Base-by-base conservation (phyloP, 495 filamentous ascomycete species). In the Aspergillus ellipticus region DNA sequence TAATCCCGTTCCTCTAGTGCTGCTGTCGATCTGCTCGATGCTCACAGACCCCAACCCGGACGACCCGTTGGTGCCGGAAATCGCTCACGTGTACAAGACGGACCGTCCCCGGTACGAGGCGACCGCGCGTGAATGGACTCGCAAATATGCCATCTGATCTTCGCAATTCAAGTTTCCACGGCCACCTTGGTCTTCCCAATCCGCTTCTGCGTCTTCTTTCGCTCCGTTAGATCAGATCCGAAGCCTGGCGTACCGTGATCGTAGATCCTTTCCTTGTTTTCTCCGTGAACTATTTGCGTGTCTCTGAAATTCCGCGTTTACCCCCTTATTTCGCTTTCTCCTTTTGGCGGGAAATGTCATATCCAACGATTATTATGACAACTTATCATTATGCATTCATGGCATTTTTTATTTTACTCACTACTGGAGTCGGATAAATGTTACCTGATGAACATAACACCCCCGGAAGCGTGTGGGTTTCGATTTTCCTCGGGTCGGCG, bases 11-110 rank as follows among this genome's bases (percentile, higher is more conserved):
- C 28, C 13, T 49, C 4, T 55, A 97, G 94, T 98, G 45, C 81
- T 98, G 43, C 87, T 98, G 54, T 97, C 95, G 22, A 98, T 98
- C 79, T 98, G 94, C 82, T 98, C 94, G 37, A 97, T 98, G 95
- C 84, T 98, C 66, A 98, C 95, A 65, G 94, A 98, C 76, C 94
- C 94, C 60, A 98, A 98, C 83, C 94, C 94, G 43, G 94, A 98
- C 69, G 94, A 98, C 74, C 94, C 94, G 57, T 85, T 98, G 55
- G 94, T 98, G 48, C 94, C 94, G 51, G 94, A 98, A 78, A 97
- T 98, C 64, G 94, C 94, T 26, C 94, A 98, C 66, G 94, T 98
- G 66, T 98, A 98, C 88, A 98, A 98, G 89, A 97, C 94, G 51
- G 95, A 98, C 72, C 89, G 90, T 51, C 82, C 87, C 54, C 82